Evolutionary conservation across 345 rosid genomes (phyloP), one percentile per base, ranked within the genome.

Genomic region (Durio zibethinus): DNA sequence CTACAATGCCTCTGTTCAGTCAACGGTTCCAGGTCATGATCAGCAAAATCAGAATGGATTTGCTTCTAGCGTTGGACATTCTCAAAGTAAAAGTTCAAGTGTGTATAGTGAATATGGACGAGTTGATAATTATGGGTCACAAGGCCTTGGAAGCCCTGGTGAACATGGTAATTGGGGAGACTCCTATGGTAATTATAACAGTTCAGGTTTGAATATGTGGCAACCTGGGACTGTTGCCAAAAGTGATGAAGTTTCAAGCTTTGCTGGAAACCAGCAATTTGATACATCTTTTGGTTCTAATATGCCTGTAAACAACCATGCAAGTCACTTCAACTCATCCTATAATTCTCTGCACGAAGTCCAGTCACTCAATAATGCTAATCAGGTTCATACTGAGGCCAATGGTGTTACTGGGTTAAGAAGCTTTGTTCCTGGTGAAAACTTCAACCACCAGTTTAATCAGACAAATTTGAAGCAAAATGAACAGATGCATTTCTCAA

Each of bases 31-130:
- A 79, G 77, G 85, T 77, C 80, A 80, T 80, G 87, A 81, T 75
- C 88, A 86, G 73, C 91, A 83, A 61, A 85, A 72, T 82, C 94
- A 92, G 80, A 89, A 88, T 82, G 97, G 89, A 23, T 72, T 81
- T 62, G 81, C 83, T 78, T 56, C 72, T 45, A 66, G 70, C 53
- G 89, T 61, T 85, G 68, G 75, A 21, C 77, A 78, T 82, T 72
- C 80, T 23, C 83, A 73, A 66, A 87, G 80, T 76, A 80, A 61
- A 21, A 79, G 80, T 76, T 83, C 72, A 57, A 73, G 78, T 76
- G 43, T 77, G 31, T 85, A 85, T 78, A 57, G 82, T 83, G 84
- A 83, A 73, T 82, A 81, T 69, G 80, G 82, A 69, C 88, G 78
- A 67, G 78, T 77, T 62, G 85, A 88, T 77, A 88, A 77, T 76